Base-by-base conservation (phyloP, 371 early-diverging fungal genomes). In the Rhizopus arrhizus region DNA sequence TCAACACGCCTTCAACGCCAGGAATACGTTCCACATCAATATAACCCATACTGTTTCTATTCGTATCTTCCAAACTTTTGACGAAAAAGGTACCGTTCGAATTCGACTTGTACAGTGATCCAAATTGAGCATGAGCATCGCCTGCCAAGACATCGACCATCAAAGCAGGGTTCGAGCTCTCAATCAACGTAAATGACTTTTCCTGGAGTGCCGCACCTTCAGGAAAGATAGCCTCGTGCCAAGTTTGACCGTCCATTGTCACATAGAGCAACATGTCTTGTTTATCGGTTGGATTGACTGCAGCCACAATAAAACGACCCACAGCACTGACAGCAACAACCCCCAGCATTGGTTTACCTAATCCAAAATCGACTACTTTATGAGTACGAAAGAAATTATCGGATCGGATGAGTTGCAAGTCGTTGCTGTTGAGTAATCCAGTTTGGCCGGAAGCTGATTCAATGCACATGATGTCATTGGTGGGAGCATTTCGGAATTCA, bases 1-100 rank as follows among this genome's bases (percentile, higher is more conserved):
- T 68, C 45, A 93, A 75, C 4, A 95, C 85, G 15, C 95, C 95
- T 58, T 91, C 88, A 7, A 92, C 83, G 15, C 91, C 89, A 52
- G 90, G 85, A 33, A 95, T 82, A 13, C 91, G 84, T 74, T 96
- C 96, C 72, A 93, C 91, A 63, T 96, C 98, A n/a, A 95, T 90
- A 22, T 77, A 73, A 13, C 95, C 97, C 4, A 70, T 52, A 3
- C 32, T 13, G 56, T 91, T 85, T 48, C 93, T 86, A 67, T 95
- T 93, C 38, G 92, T 91, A 71, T 92, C 78, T 33, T 89, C 81
- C 35, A 92, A 82, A 31, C 90, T 79, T 49, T 83, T 84, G 48
- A 86, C 83, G 69, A 93, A 97, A 68, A 89, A 91, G 4, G 89
- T 92, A 53, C 98, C 98, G 48, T 94, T 88, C 2, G 95, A 94